Percentiles rank a stretch among this genome's conserved stretches.
Evolutionary conservation across 495 filamentous ascomycete species (phyloP).

Genomic region (Penicillium bialowiezense): DNA sequence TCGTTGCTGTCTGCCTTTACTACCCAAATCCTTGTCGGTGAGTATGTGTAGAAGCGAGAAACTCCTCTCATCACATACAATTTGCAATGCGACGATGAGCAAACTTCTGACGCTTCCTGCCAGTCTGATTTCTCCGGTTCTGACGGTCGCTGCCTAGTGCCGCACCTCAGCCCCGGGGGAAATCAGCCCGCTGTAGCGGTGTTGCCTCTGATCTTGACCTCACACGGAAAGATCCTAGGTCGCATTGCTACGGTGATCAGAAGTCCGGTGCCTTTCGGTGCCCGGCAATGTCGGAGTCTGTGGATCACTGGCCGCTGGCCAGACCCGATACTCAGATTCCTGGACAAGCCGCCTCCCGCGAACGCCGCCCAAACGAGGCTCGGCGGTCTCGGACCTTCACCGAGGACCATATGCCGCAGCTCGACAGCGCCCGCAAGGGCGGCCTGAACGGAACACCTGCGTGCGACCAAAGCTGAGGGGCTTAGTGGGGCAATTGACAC

Average conservation of each 20-base stretch:
- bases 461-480: constrained; percentile 37
- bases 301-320: constrained; percentile 50
- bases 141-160: background rate
- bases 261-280: constrained; percentile 16
- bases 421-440: constrained; percentile 3
- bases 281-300: constrained; percentile 44
- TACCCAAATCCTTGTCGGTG: no score
- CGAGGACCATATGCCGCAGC: constrained; percentile 35
- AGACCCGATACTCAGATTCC: constrained; percentile 37
- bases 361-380: constrained; percentile 31
- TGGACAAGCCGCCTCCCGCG: constrained; percentile 35
- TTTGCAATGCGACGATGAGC: no score
- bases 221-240: no score
- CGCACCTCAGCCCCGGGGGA: no score
- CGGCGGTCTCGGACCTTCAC: constrained; percentile 31
- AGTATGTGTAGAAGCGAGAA: no score
- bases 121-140: constrained; percentile 7
- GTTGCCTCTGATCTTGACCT: no score
- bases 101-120: no score
- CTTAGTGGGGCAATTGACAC: constrained; percentile 49
- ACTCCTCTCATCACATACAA: no score
- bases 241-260: constrained; percentile 8
- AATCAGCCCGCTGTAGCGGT: background rate
- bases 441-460: constrained; percentile 22
- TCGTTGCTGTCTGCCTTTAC: no score